Evolutionary conservation across 2,329 filamentous ascomycete species (phyloP).

Genomic region (Diaporthe aspalathi): DNA sequence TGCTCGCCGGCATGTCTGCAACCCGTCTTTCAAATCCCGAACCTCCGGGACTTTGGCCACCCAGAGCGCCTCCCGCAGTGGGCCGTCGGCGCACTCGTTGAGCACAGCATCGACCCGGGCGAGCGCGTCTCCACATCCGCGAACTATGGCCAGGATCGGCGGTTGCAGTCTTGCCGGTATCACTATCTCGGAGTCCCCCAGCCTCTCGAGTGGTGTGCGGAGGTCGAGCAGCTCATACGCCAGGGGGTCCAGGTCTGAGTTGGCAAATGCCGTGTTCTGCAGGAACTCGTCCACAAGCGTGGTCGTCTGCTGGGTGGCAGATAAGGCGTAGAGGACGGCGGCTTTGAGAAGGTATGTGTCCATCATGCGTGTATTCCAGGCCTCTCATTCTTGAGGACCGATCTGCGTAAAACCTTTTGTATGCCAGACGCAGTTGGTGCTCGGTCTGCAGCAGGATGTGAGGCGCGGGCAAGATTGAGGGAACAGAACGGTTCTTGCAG

Average conservation of each 20-base stretch:
- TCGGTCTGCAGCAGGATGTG: background rate
- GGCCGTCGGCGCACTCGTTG: slow-evolving; percentile 11
- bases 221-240: slow-evolving; percentile 38
- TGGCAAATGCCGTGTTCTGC: slow-evolving; percentile 21
- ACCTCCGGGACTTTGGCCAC: slow-evolving; percentile 20
- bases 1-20: slow-evolving; percentile 37
- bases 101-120: slow-evolving; percentile 34
- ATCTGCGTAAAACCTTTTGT: background rate
- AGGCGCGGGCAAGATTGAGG: background rate
- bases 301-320: slow-evolving; percentile 28
- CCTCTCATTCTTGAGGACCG: background rate
- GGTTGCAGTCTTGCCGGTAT: slow-evolving; percentile 32
- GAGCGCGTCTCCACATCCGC: slow-evolving; percentile 35
- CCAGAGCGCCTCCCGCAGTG: slow-evolving; percentile 25
- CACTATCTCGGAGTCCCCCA: slow-evolving; percentile 32
- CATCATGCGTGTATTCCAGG: background rate
- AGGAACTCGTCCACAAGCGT: slow-evolving; percentile 30
- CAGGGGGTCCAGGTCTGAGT: slow-evolving; percentile 28
- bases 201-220: slow-evolving; percentile 28
- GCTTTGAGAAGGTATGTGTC: slow-evolving; percentile 34
- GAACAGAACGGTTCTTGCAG: background rate
- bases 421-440: background rate
- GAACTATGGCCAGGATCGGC: slow-evolving; percentile 30
- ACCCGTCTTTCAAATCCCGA: slow-evolving; percentile 8
- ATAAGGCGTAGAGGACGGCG: slow-evolving; percentile 32